Base-by-base conservation (phyloP, 2,329 filamentous ascomycete species). In the Aspergillus thermomutatus region DNA sequence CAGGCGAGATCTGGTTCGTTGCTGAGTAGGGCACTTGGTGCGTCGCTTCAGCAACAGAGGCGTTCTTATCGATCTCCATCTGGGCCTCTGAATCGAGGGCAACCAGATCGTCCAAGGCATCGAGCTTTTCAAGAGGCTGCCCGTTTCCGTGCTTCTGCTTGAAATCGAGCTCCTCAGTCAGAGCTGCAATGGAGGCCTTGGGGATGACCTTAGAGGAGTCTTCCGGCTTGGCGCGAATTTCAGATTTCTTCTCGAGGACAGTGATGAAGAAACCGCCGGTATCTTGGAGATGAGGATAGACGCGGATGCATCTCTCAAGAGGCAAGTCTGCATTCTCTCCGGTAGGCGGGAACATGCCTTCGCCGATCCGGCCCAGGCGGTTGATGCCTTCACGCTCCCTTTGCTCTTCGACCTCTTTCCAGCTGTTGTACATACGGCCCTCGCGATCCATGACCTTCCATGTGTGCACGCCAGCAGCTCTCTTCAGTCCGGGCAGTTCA, bases 231-330 rank as follows among this genome's bases (percentile, higher is more conserved):
- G 87, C 88, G 71, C 84, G 89, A 72, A 96, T 92, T 63, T 97
- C 94, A 26, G 85, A 83, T 72, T 88, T 87, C 82, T 99, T 99
- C 79, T 97, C 90, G 19, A 99, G 78, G 0, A 97, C 92, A 0
- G 92, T 89, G 71, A 99, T 97, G 79, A 99, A 99, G 82, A 99
- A 99, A 23, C 89, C 93, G 55, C 94, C 94, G 3, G 94, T 99
- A 67, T 99, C 92, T 75, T 99, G 94, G 70, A 92, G 83, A 74
- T 99, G 94, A 34, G 92, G 90, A 73, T 97, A 99, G 6, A 99
- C 87, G 60, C 94, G 85, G 83, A 97, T 92, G 75, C 93, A 97
- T 58, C 89, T 85, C 67, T 97, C 90, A 19, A 97, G 82, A 17
- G 92, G 92, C 25, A 97, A 81, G 37, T 75, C 83, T 69, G 74